Conservation (phyloP, 345 rosid genomes). For the Litchi chinensis region DNA sequence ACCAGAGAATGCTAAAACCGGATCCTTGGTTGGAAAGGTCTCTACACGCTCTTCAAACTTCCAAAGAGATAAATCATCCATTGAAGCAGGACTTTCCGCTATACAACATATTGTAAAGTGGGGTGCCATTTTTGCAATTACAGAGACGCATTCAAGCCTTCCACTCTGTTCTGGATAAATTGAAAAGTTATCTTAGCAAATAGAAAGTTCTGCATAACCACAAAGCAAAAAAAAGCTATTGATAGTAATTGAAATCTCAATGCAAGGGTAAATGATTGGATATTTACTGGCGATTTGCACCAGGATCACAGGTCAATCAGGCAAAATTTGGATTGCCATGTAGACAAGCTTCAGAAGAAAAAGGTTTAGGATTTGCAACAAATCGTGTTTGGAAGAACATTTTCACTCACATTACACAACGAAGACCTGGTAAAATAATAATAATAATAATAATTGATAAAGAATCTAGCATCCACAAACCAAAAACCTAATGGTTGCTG, state of each 20-base stretch:
- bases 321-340: neutral
- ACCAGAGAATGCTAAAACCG: conserved; percentile 83
- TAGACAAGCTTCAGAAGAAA: neutral
- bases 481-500: neutral
- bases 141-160: conserved; percentile 87
- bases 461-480: neutral
- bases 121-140: conserved; percentile 75
- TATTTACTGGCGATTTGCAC: neutral
- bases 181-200: conserved; percentile 12
- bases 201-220: neutral
- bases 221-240: neutral
- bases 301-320: neutral
- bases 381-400: neutral
- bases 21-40: conserved; percentile 87
- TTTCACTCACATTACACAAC: neutral
- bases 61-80: conserved; percentile 90
- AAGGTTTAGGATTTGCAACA: neutral
- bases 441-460: neutral
- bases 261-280: neutral
- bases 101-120: conserved; percentile 78
- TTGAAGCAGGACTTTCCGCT: conserved; percentile 97
- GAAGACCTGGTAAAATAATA: neutral
- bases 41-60: conserved; percentile 84
- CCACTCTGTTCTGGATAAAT: conserved; percentile 81
- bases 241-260: neutral